Conservation (phyloP, 2,329 filamentous ascomycete genomes). For the Aureobasidium mangrovei region DNA sequence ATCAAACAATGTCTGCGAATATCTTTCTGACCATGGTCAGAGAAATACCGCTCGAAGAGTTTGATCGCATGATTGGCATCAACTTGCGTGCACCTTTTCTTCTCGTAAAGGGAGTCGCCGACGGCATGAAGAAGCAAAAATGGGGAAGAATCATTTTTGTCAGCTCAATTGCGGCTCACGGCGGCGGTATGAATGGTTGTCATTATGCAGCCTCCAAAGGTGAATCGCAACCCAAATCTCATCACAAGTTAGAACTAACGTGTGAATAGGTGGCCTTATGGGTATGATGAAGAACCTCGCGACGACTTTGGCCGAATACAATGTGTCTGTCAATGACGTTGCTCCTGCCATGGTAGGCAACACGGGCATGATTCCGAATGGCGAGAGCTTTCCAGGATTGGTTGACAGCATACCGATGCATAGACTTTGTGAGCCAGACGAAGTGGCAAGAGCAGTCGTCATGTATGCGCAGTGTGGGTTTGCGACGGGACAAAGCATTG, state of each 20-base stretch:
- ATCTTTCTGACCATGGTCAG: slow-evolving; percentile 28
- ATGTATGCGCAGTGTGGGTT: slow-evolving; percentile 54
- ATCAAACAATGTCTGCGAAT: not conserved
- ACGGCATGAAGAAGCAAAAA: slow-evolving; percentile 49
- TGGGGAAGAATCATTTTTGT: slow-evolving; percentile 60
- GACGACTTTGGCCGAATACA: slow-evolving; percentile 48
- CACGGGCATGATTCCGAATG: slow-evolving; percentile 50
- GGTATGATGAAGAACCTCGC: slow-evolving; percentile 59
- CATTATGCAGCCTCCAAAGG: slow-evolving; percentile 23
- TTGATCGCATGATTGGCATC: slow-evolving; percentile 53
- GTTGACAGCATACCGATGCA: slow-evolving; percentile 52
- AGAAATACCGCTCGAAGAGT: slow-evolving; percentile 56
- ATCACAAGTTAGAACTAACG: not conserved
- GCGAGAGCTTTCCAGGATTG: slow-evolving; percentile 43
- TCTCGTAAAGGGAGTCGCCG: slow-evolving; percentile 51
- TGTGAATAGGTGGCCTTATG: slow-evolving; percentile 38
- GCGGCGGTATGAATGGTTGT: slow-evolving; percentile 56
- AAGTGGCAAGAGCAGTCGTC: slow-evolving; percentile 52
- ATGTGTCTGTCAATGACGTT: slow-evolving; percentile 60
- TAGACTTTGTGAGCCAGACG: slow-evolving; percentile 48
- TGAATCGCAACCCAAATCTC: not conserved
- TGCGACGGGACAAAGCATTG: not conserved
- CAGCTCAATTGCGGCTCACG: slow-evolving; percentile 54
- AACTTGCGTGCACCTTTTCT: slow-evolving; percentile 57
- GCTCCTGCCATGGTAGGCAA: slow-evolving; percentile 57